Evolutionary conservation across 352 stramenopile genomes (phyloP), one percentile per base, ranked within the genome.

Genomic region (Pythium oligandrum): DNA sequence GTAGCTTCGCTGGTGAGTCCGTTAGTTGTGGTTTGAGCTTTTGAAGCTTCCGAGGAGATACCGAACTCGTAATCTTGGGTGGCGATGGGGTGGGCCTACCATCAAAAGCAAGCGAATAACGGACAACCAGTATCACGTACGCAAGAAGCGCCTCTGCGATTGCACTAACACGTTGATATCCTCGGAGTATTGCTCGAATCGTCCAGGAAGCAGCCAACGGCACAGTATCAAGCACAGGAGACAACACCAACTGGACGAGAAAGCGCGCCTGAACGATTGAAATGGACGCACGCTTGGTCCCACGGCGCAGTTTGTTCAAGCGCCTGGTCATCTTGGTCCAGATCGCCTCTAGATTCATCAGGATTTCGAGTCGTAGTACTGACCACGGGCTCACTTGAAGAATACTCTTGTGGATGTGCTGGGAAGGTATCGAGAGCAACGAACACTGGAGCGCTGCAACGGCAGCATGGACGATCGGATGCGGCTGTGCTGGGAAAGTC

Each of bases 321-420:
- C 70, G 69, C 46, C 70, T 82, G 33, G 55, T 44, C 30, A 87
- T 59, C 38, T 75, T 79, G 33, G 46, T 39, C 60, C 66, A 77
- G 2, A 83, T 59, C 26, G 43, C 38, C 2, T 49, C 32, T 5
- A 66, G 48, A 8, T 72, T 50, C 4, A 67, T 50, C 5, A 86
- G 59, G 26, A 89, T 6, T 44, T 86, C 68, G 38, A 89, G 66
- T 30, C 78, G 63, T 43, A 89, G 49, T n/a, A 86, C 33, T 8
- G 68, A 17, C 78, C 78, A 89, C 11, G 67, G 66, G 8, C 54
- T 50, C 4, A 72, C 32, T 11, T 52, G 35, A 8, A 82, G 63
- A n/a, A 69, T 48, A 6, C 71, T 61, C 4, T 17, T 45, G 4
- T 40, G 12, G 37, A 70, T 10, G 35, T 76, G 64, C 6, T 55